These are phyloP conservation scores for Beauveria scarabaeidicola DNA, from an alignment of 2,329 filamentous ascomycete genomes.

Conservation along the genomic window DNA sequence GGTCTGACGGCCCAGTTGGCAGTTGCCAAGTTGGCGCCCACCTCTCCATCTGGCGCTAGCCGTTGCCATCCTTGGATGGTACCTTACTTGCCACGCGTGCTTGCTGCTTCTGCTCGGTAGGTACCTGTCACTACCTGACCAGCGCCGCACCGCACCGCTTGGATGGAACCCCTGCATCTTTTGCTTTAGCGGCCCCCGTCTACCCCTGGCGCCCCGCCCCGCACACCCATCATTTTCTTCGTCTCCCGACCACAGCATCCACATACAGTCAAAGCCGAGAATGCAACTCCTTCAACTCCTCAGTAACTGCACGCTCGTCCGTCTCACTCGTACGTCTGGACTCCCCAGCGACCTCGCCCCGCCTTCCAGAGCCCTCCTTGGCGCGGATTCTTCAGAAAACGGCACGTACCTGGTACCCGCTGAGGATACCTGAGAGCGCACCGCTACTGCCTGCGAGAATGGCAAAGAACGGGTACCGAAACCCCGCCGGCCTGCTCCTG, in stretches of 20 bases:
- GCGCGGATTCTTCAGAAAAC: not conserved
- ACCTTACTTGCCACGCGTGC: not conserved
- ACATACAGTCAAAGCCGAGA: too few relatives aligned
- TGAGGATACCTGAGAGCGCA: not conserved
- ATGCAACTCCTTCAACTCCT: too few relatives aligned
- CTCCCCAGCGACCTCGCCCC: not conserved
- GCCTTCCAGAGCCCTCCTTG: slow-evolving; percentile 3
- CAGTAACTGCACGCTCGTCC: not conserved
- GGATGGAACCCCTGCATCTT: not conserved
- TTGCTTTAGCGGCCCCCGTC: not conserved
- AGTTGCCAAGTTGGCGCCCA: not conserved
- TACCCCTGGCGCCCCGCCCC: not conserved
- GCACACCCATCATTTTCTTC: not conserved
- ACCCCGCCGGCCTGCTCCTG: not conserved
- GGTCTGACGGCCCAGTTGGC: not conserved
- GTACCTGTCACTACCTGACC: not conserved
- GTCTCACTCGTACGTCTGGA: not conserved
- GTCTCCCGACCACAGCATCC: not conserved
- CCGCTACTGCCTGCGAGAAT: not conserved
- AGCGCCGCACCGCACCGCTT: not conserved
- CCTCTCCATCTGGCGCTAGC: not conserved
- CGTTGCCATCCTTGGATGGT: not conserved
- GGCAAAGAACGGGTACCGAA: not conserved
- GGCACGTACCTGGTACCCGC: not conserved
- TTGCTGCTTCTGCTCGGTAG: not conserved